A percentile compares a stretch with the other conserved stretches of the same genome.
These are phyloP conservation scores for Saururus chinensis DNA, from an alignment of 164 flowering plant genomes.

Conservation along the genomic window DNA sequence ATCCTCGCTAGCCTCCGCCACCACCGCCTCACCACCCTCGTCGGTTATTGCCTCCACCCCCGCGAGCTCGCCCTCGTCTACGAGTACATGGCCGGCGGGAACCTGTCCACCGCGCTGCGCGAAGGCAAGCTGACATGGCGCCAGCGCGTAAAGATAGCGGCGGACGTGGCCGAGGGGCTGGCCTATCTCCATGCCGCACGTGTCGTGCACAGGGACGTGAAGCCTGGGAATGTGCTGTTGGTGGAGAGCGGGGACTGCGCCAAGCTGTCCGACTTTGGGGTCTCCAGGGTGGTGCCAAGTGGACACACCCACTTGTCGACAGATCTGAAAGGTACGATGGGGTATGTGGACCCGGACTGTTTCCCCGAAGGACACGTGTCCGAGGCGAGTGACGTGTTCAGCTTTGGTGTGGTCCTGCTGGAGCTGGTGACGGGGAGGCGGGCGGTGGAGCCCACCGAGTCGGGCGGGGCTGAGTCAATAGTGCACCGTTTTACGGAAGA, in stretches of 20 bases:
- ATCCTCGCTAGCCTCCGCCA: conserved; percentile 10
- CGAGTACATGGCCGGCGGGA: conserved; percentile 13
- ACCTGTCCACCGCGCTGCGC: conserved; percentile 5
- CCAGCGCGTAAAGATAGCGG: conserved; percentile 7
- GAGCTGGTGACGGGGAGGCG: conserved; percentile 25
- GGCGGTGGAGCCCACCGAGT: conserved; percentile 9
- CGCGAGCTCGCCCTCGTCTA: conserved; percentile 7
- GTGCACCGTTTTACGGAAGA: conserved; percentile 3
- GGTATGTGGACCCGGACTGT: conserved; percentile 41
- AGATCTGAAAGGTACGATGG: conserved; percentile 36
- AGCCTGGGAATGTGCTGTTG: conserved; percentile 36
- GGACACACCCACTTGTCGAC: conserved; percentile 23
- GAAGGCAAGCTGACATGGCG: conserved; percentile 9
- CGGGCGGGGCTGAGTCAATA: conserved; percentile 13
- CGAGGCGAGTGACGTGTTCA: conserved; percentile 26
- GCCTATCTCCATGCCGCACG: conserved; percentile 8
- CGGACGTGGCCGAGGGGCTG: conserved; percentile 10
- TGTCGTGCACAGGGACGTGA: conserved; percentile 13
- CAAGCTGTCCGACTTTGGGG: conserved; percentile 41
- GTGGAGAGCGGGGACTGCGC: conserved; percentile 16
- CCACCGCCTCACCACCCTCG: conserved; percentile 10
- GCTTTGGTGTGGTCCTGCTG: conserved; percentile 28
- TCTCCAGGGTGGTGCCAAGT: conserved; percentile 25
- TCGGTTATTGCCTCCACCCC: conserved; percentile 6
- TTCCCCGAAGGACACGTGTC: conserved; percentile 21